These are phyloP conservation scores for Candida freyschussii DNA, from an alignment of 1,139 yeast genomes.

Conservation along the genomic window DNA sequence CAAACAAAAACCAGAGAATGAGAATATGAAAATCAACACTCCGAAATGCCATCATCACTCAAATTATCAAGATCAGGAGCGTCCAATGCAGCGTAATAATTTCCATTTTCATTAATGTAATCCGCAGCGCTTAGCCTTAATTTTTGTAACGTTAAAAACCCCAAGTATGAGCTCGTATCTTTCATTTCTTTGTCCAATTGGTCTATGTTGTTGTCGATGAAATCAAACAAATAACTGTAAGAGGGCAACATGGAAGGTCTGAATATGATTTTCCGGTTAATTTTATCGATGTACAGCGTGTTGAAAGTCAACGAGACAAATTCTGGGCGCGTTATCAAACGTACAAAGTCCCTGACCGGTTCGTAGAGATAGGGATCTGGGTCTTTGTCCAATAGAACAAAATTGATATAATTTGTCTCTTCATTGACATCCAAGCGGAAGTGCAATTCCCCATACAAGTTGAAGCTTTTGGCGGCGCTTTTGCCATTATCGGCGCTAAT, in stretches of 20 bases:
- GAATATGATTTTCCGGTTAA: constrained; percentile 17
- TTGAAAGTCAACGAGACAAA: constrained; percentile 23
- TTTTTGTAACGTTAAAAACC: constrained; percentile 11
- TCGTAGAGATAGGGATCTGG: constrained; percentile 7
- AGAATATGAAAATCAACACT: not conserved
- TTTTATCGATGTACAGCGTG: constrained; percentile 16
- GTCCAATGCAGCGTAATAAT: constrained; percentile 15
- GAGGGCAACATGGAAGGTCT: constrained; percentile 19
- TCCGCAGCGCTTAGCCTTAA: constrained; percentile 13
- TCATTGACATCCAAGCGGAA: constrained; percentile 17
- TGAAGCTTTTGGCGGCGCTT: constrained; percentile 3
- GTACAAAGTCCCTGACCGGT: constrained; percentile 14
- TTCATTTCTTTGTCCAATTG: constrained; percentile 10
- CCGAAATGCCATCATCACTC: not conserved
- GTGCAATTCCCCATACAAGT: constrained; percentile 5
- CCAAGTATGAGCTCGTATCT: constrained; percentile 8
- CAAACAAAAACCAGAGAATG: no score
- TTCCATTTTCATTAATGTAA: constrained; percentile 15
- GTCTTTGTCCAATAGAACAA: constrained; percentile 9
- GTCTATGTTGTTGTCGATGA: constrained; percentile 7
- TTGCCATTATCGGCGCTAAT: constrained; percentile 6
- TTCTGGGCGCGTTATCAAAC: constrained; percentile 21
- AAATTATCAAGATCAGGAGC: constrained; percentile 1
- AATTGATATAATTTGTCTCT: constrained; percentile 21
- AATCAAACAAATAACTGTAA: constrained; percentile 21